phyloP scores from a whole-genome alignment of 495 filamentous ascomycete genomes.

The Penicillium alfredii region DNA sequence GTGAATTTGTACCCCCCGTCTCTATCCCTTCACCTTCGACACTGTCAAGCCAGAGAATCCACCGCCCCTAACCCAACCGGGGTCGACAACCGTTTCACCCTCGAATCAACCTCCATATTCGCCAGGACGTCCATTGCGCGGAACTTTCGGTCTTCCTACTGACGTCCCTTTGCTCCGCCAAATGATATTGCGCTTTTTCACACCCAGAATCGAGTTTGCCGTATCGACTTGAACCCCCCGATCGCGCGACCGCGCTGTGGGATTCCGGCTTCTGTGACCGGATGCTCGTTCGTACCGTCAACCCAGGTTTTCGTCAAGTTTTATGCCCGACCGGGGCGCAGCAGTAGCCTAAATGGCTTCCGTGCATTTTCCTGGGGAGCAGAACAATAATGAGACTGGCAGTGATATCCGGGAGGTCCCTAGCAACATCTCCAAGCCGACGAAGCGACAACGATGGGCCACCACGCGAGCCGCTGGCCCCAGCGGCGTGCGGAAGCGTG shows the following conservation, averaged over 20 bases:
- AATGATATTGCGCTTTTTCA: too few species aligned
- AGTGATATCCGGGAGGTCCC: constrained; percentile 27
- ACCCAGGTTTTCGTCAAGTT: constrained; percentile 15
- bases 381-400: constrained; percentile 15
- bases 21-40: too few species aligned
- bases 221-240: too few species aligned
- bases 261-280: constrained; percentile 23
- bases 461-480: constrained; percentile 73
- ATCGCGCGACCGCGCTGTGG: constrained; percentile 17
- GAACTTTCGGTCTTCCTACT: too few species aligned
- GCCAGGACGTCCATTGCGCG: too few species aligned
- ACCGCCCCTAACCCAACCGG: too few species aligned
- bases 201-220: too few species aligned
- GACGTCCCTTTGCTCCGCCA: too few species aligned
- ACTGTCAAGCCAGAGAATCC: too few species aligned
- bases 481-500: constrained; percentile 71
- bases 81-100: too few species aligned
- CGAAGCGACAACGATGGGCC: constrained; percentile 85
- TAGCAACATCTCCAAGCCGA: constrained; percentile 52
- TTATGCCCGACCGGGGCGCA: constrained; percentile 28
- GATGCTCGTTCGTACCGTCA: constrained; percentile 22
- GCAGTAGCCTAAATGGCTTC: constrained; percentile 36
- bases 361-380: constrained; percentile 24
- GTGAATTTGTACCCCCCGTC: constrained; percentile 12
- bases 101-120: too few species aligned